phyloP scores from a whole-genome alignment of 371 early-diverging fungal species.

The Mortierella sp. region DNA sequence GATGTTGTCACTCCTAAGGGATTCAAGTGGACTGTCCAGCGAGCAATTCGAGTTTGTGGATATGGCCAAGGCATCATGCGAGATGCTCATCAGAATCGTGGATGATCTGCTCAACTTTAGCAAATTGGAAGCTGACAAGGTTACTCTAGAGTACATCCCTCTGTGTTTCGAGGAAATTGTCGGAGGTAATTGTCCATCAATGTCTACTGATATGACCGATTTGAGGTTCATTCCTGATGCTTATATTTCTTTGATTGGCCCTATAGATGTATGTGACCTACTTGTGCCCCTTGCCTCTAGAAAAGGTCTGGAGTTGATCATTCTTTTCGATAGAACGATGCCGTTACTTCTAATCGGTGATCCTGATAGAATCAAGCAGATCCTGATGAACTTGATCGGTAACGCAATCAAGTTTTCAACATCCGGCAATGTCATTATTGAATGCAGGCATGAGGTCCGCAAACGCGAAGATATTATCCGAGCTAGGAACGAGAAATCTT shows the following conservation, averaged over 20 bases:
- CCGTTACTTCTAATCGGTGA: conserved; percentile 61
- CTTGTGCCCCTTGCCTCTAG: conserved; percentile 66
- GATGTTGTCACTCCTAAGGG: conserved; percentile 68
- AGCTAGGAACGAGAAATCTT: conserved; percentile 1
- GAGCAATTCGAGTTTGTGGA: conserved; percentile 72
- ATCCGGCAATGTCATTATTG: conserved; percentile 68
- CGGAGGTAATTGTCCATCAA: conserved; percentile 35
- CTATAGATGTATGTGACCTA: conserved; percentile 65
- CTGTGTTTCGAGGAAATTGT: conserved; percentile 65
- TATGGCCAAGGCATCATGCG: conserved; percentile 70
- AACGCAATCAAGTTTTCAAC: conserved; percentile 80
- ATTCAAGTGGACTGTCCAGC: conserved; percentile 61
- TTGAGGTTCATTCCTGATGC: conserved; percentile 64
- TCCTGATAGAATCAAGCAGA: conserved; percentile 63
- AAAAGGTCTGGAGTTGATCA: conserved; percentile 64
- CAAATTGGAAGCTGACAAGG: conserved; percentile 74
- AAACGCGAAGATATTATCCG: conserved; percentile 55
- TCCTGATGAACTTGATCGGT: conserved; percentile 70
- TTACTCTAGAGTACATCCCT: conserved; percentile 63
- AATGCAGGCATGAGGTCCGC: conserved; percentile 62
- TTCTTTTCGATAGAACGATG: conserved; percentile 57
- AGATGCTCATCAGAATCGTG: conserved; percentile 71
- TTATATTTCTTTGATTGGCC: not conserved
- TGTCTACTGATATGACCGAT: no score
- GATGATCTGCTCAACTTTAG: conserved; percentile 75